These are phyloP conservation scores for Hymenoscyphus infarciens DNA, from an alignment of 2,329 filamentous ascomycete genomes.

Conservation along the genomic window DNA sequence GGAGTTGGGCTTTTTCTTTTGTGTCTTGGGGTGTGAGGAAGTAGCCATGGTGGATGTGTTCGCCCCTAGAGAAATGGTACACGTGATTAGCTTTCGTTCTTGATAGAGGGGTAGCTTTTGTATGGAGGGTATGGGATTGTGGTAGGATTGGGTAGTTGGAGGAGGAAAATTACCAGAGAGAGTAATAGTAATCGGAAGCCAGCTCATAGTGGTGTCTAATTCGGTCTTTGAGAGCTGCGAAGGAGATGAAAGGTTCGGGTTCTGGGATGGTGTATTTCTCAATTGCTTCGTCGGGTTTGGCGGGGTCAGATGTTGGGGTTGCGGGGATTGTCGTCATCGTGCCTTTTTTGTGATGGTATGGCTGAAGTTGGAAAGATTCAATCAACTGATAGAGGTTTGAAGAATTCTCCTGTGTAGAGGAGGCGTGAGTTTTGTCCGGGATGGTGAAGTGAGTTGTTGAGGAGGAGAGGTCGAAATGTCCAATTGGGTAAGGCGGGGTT, in stretches of 20 bases:
- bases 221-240: conserved; percentile 29
- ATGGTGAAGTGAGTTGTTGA: background rate
- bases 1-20: conserved; percentile 56
- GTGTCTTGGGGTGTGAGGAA: conserved; percentile 50
- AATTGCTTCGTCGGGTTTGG: conserved; percentile 13
- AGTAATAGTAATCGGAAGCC: conserved; percentile 59
- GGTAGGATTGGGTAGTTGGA: background rate
- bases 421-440: background rate
- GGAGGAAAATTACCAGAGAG: conserved; percentile 46
- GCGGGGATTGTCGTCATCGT: conserved; percentile 2
- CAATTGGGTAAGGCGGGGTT: background rate
- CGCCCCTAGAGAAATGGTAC: conserved; percentile 44
- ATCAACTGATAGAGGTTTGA: background rate
- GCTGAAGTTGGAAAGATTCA: background rate
- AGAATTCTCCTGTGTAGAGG: background rate
- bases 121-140: background rate
- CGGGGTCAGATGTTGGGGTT: background rate
- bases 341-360: background rate
- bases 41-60: conserved; percentile 62
- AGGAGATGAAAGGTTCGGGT: conserved; percentile 28
- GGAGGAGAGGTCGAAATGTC: background rate
- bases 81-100: background rate
- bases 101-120: background rate
- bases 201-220: conserved; percentile 58
- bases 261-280: conserved; percentile 26